These are phyloP conservation scores for Candida namnaoensis DNA, from an alignment of 805 yeast species.

Conservation along the genomic window DNA sequence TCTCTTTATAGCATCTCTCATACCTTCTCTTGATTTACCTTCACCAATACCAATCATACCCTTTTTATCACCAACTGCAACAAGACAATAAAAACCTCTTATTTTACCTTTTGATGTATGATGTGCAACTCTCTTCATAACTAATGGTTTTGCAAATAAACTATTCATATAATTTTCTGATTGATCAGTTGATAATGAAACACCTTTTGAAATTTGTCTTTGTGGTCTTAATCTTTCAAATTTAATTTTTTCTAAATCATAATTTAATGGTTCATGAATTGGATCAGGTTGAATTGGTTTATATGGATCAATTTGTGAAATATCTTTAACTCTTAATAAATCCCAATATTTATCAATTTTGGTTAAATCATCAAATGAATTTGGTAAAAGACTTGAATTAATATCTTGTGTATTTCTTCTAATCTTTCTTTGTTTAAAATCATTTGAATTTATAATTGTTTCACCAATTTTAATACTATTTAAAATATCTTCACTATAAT, in stretches of 20 bases:
- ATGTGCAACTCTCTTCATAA: constrained; percentile 76
- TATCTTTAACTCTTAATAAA: constrained; percentile 38
- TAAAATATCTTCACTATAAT: constrained; percentile 74
- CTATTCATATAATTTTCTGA: constrained; percentile 50
- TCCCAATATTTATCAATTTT: constrained; percentile 74
- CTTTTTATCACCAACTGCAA: constrained; percentile 85
- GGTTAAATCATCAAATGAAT: constrained; percentile 62
- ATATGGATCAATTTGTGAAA: constrained; percentile 37
- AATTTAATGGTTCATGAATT: constrained; percentile 43
- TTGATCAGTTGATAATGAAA: constrained; percentile 59
- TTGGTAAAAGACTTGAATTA: constrained; percentile 47
- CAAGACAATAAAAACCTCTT: constrained; percentile 71
- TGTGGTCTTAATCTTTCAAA: constrained; percentile 12
- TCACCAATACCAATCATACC: constrained; percentile 95
- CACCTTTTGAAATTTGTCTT: constrained; percentile 35
- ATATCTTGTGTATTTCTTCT: no score
- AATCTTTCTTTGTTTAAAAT: constrained; percentile 25
- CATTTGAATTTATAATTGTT: constrained; percentile 57
- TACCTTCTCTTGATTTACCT: constrained; percentile 79
- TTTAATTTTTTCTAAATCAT: constrained; percentile 17
- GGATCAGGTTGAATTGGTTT: constrained; percentile 54
- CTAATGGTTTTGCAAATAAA: constrained; percentile 56
- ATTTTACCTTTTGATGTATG: constrained; percentile 92
- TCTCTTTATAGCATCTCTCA: constrained; percentile 65
- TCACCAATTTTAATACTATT: constrained; percentile 81